Base-by-base conservation (phyloP, 257 asterid species). In the Marsdenia floribunda region DNA sequence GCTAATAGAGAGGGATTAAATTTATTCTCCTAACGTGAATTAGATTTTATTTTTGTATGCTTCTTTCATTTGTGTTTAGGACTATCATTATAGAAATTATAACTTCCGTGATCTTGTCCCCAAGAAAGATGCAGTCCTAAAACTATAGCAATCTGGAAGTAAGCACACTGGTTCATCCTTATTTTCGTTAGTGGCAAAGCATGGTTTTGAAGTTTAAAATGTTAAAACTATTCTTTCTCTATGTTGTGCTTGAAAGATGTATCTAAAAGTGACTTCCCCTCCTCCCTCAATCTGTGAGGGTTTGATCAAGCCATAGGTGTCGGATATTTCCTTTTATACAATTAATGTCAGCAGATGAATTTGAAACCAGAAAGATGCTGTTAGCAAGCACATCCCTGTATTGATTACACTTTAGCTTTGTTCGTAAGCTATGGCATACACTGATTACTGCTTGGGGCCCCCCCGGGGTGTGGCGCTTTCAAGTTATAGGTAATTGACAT, bases 261-360 rank as follows among this genome's bases (percentile, higher is more conserved):
- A 35, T 16, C 46, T 59, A 68, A 68, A 29, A 76, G n/a, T 33
- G 80, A 6, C 47, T 6, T 42, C 8, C 60, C 6, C 24, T 40
- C 69, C 44, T 40, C 52, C 61, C 42, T 11, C n/a, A 57, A 68
- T 29, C 35, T 76, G 79, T n/a, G n/a, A 58, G 47, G 79, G 40
- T 35, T 70, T 33, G 75, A 69, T 29, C 22, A 5, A 33, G 46
- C 22, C 68, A 63, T 63, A 33, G 22, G 1, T 69, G 24, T 57
- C 13, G 9, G 29, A 57, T 76, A 44, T 57, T 57, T 76, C 80
- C 7, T 76, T 55, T 44, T 76, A 75, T 59, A 35, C 15, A 76
- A 57, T 76, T n/a, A 76, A 57, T 58, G 70, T 55, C 61, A 35
- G 69, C 13, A 6, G 26, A 46, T 40, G 68, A 70, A 70, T 74